phyloP scores from a whole-genome alignment of 495 filamentous ascomycete species.

The Penicillium silybi region DNA sequence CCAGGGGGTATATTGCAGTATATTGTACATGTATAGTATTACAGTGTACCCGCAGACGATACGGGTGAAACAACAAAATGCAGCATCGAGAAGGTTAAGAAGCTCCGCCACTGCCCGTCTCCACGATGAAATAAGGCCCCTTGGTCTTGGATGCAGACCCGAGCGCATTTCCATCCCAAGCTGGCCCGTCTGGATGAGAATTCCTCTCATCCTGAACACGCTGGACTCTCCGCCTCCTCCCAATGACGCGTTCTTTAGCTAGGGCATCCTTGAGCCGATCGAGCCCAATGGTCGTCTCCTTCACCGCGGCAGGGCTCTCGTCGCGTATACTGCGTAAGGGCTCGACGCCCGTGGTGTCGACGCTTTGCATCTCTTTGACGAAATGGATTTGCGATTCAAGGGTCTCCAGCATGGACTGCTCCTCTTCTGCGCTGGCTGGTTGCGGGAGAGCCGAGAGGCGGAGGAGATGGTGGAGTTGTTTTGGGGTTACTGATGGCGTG shows the following conservation, averaged over 20 bases:
- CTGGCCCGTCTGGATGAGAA: conserved; percentile 32
- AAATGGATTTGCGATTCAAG: conserved; percentile 86
- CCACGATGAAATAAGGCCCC: conserved; percentile 76
- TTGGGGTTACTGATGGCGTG: conserved; percentile 39
- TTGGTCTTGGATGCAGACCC: conserved; percentile 59
- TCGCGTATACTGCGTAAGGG: conserved; percentile 79
- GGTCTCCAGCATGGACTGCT: conserved; percentile 62
- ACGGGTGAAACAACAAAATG: not conserved
- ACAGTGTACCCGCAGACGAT: not conserved
- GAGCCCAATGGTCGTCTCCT: conserved; percentile 52
- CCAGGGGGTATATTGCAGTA: not conserved
- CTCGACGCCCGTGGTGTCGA: conserved; percentile 66
- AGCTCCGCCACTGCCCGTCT: conserved; percentile 43
- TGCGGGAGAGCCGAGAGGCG: conserved; percentile 84
- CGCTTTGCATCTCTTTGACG: conserved; percentile 74
- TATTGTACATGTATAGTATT: conserved; percentile 5
- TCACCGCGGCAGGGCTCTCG: conserved; percentile 57
- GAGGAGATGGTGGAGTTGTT: conserved; percentile 76
- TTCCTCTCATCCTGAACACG: conserved; percentile 30
- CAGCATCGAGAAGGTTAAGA: not conserved
- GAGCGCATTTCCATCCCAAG: conserved; percentile 65
- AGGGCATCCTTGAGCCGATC: conserved; percentile 49
- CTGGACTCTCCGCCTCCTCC: conserved; percentile 45
- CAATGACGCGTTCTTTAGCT: conserved; percentile 50
- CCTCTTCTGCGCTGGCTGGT: conserved; percentile 55